Conservation (phyloP, 1,139 yeast genomes). For the Magnusiomyces fungicola region DNA sequence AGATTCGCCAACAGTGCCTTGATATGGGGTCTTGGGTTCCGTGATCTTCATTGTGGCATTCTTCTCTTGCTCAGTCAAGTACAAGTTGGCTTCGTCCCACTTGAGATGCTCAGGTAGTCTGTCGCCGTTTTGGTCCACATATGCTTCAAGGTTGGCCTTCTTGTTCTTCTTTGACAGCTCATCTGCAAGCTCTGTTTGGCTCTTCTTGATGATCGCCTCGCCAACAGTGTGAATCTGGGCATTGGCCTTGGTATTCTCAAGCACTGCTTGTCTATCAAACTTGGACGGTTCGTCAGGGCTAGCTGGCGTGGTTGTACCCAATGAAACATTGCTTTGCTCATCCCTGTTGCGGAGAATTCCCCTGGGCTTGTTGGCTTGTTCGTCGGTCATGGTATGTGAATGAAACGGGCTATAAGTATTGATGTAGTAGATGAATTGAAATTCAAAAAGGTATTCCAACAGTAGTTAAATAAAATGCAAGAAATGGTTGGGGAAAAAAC, state of each 20-base stretch:
- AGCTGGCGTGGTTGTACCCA: background rate
- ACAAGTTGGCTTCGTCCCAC: constrained; percentile 70
- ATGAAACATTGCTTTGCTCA: background rate
- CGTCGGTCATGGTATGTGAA: too few species aligned
- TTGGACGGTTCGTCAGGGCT: background rate
- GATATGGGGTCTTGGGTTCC: constrained; percentile 97
- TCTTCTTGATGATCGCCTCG: constrained; percentile 14
- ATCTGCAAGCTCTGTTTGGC: constrained; percentile 8
- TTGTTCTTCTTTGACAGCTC: constrained; percentile 25
- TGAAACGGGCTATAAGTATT: too few species aligned
- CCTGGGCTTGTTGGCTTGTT: constrained; percentile 13
- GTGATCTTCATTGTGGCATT: constrained; percentile 76
- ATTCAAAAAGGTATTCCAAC: too few species aligned
- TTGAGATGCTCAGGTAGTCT: constrained; percentile 38
- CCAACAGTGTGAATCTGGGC: constrained; percentile 35
- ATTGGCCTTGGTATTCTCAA: constrained; percentile 41
- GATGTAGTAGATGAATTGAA: too few species aligned
- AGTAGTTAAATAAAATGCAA: too few species aligned
- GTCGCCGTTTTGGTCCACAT: constrained; percentile 28
- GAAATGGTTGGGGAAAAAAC: too few species aligned
- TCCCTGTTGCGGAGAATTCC: constrained; percentile 14
- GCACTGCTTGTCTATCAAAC: constrained; percentile 40
- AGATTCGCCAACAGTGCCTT: constrained; percentile 82
- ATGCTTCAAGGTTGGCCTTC: constrained; percentile 36
- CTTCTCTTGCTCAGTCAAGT: constrained; percentile 61